Evolutionary conservation across 2,329 filamentous ascomycete genomes (phyloP).

Genomic region (Hypoxylon sp.): DNA sequence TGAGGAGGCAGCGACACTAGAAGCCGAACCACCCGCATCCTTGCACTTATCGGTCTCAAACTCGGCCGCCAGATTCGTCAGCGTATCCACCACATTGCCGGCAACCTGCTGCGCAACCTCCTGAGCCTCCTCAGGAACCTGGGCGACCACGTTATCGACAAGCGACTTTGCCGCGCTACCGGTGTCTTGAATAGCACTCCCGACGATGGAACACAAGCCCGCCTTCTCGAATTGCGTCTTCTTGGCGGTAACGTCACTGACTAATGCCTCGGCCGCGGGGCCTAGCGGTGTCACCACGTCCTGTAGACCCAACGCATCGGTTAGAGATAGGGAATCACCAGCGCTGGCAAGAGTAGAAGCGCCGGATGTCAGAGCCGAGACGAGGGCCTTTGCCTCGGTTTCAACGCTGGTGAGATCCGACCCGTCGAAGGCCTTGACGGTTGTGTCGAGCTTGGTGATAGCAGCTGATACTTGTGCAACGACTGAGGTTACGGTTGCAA

Average conservation of each 20-base stretch:
- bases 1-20: background rate
- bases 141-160: slow-evolving; percentile 36
- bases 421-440: slow-evolving; percentile 50
- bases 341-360: slow-evolving; percentile 29
- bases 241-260: slow-evolving; percentile 44
- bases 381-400: slow-evolving; percentile 44
- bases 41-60: slow-evolving; percentile 43
- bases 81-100: slow-evolving; percentile 27
- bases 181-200: slow-evolving; percentile 31
- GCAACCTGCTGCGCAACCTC: slow-evolving; percentile 30
- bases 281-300: slow-evolving; percentile 22
- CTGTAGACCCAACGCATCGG: slow-evolving; percentile 40
- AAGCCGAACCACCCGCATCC: slow-evolving; percentile 3
- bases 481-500: slow-evolving; percentile 45
- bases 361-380: slow-evolving; percentile 43
- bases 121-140: slow-evolving; percentile 42
- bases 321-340: slow-evolving; percentile 26
- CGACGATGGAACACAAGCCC: slow-evolving; percentile 38
- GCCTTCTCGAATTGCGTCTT: slow-evolving; percentile 43
- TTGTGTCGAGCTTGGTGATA: slow-evolving; percentile 48
- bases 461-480: slow-evolving; percentile 45
- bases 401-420: slow-evolving; percentile 45
- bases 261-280: slow-evolving; percentile 32
- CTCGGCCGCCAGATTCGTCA: slow-evolving; percentile 32
- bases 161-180: slow-evolving; percentile 38